These are phyloP conservation scores for Solanum bulbocastanum DNA, from an alignment of 257 asterid species.

Conservation along the genomic window DNA sequence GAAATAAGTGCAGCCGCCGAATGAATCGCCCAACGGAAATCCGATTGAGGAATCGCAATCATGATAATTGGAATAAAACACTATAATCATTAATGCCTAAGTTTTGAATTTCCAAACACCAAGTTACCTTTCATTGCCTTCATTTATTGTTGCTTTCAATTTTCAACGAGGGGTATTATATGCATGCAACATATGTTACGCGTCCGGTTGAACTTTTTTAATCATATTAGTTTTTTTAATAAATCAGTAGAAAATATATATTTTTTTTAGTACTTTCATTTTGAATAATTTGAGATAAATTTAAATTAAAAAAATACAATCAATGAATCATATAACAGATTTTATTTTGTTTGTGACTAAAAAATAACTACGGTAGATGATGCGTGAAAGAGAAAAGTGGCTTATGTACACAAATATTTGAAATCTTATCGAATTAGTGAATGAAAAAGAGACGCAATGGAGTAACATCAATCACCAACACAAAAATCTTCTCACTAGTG, in stretches of 20 bases:
- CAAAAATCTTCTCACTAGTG: not conserved
- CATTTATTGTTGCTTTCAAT: not conserved
- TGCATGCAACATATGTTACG: not conserved
- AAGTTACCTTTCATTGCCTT: not conserved
- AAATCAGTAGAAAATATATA: not conserved
- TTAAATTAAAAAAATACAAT: not conserved
- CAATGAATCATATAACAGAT: not conserved
- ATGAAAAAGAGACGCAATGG: not conserved
- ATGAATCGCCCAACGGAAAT: slow-evolving; percentile 47
- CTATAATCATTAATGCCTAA: not conserved
- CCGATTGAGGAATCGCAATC: slow-evolving; percentile 23
- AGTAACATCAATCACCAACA: not conserved
- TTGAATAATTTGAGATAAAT: not conserved
- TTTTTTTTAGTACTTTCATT: not conserved
- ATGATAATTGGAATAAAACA: not conserved
- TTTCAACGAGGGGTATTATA: not conserved
- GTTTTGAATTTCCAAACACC: not conserved
- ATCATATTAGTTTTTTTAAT: not conserved
- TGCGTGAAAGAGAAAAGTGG: not conserved
- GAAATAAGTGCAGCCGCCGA: slow-evolving; percentile 34
- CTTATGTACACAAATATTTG: not conserved
- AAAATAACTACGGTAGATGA: not conserved
- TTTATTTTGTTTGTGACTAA: not conserved
- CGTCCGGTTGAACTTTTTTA: not conserved
- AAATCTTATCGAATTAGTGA: not conserved